Percentiles rank a stretch among this genome's conserved stretches.
Evolutionary conservation across 2,329 filamentous ascomycete species (phyloP).

Genomic region (Diaporthe sp.): DNA sequence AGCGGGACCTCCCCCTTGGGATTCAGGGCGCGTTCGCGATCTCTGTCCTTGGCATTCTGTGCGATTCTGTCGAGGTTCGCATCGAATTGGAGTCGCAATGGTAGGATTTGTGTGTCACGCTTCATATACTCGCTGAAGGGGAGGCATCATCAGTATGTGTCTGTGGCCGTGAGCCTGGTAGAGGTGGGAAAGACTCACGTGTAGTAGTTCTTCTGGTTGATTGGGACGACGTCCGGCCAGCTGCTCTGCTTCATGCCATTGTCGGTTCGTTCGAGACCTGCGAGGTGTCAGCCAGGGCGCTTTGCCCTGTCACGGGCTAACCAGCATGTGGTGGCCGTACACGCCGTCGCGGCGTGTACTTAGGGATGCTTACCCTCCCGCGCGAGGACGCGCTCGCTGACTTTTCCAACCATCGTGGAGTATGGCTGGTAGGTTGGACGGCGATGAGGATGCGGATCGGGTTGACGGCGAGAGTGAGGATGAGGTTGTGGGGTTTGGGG

Average conservation of each 20-base stretch:
- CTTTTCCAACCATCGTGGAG: conserved; percentile 71
- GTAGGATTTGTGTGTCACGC: conserved; percentile 95
- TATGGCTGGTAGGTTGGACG: conserved; percentile 45
- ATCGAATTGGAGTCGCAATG: conserved; percentile 89
- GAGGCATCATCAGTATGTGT: conserved; percentile 44
- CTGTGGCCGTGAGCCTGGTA: background rate
- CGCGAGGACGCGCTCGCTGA: conserved; percentile 75
- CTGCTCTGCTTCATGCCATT: conserved; percentile 97
- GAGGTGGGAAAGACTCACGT: conserved; percentile 70
- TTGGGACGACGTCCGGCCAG: conserved; percentile 93
- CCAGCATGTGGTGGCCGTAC: conserved; percentile 8
- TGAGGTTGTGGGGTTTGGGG: conserved; percentile 20
- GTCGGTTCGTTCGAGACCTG: conserved; percentile 95
- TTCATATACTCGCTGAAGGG: conserved; percentile 90
- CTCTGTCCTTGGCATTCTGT: conserved; percentile 79
- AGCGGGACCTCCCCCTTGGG: conserved; percentile 77
- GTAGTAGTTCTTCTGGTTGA: conserved; percentile 99
- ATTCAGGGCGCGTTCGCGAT: conserved; percentile 87
- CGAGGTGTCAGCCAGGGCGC: conserved; percentile 35
- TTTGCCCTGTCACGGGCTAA: background rate
- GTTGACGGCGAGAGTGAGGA: conserved; percentile 20
- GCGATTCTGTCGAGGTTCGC: conserved; percentile 87
- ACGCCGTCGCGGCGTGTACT: conserved; percentile 12
- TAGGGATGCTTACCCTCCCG: conserved; percentile 67
- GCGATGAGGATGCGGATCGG: conserved; percentile 27